Percentiles rank a stretch among this genome's conserved stretches.
phyloP scores from a whole-genome alignment of 2,329 filamentous ascomycete species.

The Proliferodiscus dingleyae region DNA sequence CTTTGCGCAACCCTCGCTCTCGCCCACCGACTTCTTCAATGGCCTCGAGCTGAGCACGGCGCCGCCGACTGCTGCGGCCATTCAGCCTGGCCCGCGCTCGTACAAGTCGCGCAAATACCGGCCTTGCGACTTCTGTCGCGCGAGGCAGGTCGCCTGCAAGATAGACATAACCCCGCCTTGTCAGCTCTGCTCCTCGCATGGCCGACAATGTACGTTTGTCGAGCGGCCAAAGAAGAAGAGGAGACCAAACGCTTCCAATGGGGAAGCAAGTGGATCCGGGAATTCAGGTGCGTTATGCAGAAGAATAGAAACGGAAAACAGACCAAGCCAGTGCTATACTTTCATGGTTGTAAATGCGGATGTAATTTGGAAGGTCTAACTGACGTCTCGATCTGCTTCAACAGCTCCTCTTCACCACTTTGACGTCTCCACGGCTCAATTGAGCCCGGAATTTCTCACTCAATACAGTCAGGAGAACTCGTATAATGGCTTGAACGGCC shows the following conservation, averaged over 20 bases:
- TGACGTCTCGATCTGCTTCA: conserved; percentile 9
- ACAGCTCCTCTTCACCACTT: conserved; percentile 24
- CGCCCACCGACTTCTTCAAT: conserved; percentile 27
- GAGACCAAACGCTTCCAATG: conserved; percentile 25
- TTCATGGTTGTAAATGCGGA: neutral
- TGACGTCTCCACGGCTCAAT: conserved; percentile 19
- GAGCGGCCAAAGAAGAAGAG: conserved; percentile 34
- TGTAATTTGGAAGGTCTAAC: conserved; percentile 1
- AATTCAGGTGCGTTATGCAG: neutral
- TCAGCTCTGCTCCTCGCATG: conserved; percentile 38
- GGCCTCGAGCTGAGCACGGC: conserved; percentile 21
- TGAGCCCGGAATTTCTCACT: conserved; percentile 27
- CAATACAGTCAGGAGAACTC: conserved; percentile 25
- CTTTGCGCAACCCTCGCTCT: conserved; percentile 20
- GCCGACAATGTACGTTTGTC: conserved; percentile 41
- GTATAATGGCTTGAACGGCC: conserved; percentile 23
- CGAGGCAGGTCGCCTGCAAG: conserved; percentile 41
- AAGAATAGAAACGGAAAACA: neutral
- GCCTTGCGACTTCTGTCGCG: conserved; percentile 43
- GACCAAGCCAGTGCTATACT: neutral
- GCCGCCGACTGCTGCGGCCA: no score
- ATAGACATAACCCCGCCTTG: conserved; percentile 39
- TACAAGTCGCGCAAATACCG: conserved; percentile 33
- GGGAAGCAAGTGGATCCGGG: conserved; percentile 15
- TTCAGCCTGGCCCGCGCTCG: conserved; percentile 28